Evolutionary conservation across 2,329 filamentous ascomycete species (phyloP).

Genomic region (Claviceps cyperi): DNA sequence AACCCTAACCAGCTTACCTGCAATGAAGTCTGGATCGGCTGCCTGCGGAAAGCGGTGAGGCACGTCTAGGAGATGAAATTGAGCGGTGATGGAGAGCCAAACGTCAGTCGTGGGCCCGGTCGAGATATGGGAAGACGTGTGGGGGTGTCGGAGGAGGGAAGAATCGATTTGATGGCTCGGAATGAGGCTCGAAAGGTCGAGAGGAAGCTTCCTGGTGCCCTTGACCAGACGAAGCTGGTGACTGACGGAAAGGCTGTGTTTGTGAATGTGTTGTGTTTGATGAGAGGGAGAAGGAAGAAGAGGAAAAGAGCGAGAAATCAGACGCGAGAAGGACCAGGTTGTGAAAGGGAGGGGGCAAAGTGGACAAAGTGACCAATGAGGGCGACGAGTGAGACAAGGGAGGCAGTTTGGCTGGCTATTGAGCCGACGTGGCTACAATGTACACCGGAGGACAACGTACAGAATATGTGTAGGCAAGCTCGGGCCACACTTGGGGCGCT

Average conservation of each 20-base stretch:
- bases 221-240: conserved; percentile 4
- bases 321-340: conserved; percentile 1
- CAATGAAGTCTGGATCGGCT: background rate
- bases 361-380: background rate
- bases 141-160: background rate
- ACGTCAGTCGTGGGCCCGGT: background rate
- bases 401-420: background rate
- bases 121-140: background rate
- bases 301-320: conserved; percentile 5
- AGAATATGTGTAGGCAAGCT: too few species aligned
- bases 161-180: background rate
- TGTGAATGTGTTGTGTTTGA: conserved; percentile 4
- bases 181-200: background rate
- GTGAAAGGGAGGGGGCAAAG: conserved; percentile 2
- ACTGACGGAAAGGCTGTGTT: conserved; percentile 1
- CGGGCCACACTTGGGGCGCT: too few species aligned
- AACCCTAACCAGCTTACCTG: background rate
- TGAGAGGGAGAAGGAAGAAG: background rate
- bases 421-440: background rate
- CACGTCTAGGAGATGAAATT: background rate
- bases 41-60: conserved; percentile 1
- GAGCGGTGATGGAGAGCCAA: conserved; percentile 1
- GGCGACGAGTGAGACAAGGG: background rate
- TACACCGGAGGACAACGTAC: too few species aligned
- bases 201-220: background rate